phyloP scores from a whole-genome alignment of 495 filamentous ascomycete genomes.

The Tuber melanosporum region DNA sequence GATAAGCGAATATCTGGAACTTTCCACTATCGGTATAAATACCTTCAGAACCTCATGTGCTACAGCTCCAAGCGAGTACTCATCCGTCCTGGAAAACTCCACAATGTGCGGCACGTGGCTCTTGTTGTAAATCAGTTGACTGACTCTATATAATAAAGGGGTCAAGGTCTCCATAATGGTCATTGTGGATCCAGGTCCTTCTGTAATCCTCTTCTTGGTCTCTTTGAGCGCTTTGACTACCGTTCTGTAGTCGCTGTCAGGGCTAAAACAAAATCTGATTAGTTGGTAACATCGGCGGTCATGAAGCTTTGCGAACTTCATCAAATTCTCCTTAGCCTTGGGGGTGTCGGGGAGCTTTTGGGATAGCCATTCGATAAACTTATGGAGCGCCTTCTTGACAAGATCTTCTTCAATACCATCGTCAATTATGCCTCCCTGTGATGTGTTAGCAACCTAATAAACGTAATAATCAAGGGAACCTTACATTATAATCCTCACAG shows the following conservation, averaged over 20 bases:
- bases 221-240: conserved; percentile 85
- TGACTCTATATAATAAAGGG: conserved; percentile 75
- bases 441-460: conserved; percentile 18
- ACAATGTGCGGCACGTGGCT: conserved; percentile 89
- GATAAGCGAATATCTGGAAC: conserved; percentile 2
- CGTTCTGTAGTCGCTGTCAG: conserved; percentile 86
- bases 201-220: conserved; percentile 71
- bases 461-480: conserved; percentile 27
- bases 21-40: not conserved
- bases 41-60: conserved; percentile 81
- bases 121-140: conserved; percentile 81
- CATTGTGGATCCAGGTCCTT: conserved; percentile 50
- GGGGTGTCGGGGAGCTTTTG: conserved; percentile 67
- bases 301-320: conserved; percentile 85
- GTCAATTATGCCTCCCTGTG: conserved; percentile 69
- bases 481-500: conserved; percentile 75
- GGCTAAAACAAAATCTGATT: conserved; percentile 72
- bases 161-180: conserved; percentile 67
- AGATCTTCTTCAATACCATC: conserved; percentile 55
- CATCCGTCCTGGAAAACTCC: conserved; percentile 73
- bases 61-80: conserved; percentile 63
- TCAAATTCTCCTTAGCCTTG: conserved; percentile 52
- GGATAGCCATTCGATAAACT: conserved; percentile 50
- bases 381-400: conserved; percentile 32
- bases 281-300: conserved; percentile 88